These are phyloP conservation scores for Tricholoma bakamatsutake DNA, from an alignment of 768 basidiomycete genomes.

Conservation along the genomic window DNA sequence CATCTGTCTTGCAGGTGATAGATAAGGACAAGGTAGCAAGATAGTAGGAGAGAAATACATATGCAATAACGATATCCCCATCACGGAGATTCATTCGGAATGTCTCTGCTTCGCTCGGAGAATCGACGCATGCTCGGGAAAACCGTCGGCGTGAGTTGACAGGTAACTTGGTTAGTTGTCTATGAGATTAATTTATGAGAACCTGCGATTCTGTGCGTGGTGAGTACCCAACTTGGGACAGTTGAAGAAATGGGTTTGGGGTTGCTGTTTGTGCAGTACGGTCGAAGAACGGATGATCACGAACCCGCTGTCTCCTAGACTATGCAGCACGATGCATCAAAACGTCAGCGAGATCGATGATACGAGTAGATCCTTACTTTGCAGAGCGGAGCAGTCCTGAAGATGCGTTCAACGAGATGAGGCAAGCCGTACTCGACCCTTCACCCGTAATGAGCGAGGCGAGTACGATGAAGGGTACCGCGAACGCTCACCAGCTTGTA, in stretches of 20 bases:
- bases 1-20: constrained; percentile 38
- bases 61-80: constrained; percentile 48
- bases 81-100: constrained; percentile 40
- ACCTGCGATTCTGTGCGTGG: constrained; percentile 7
- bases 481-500: constrained; percentile 54
- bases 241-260: constrained; percentile 53
- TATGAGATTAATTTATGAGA: constrained; percentile 22
- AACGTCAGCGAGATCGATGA: neutral
- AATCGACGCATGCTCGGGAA: constrained; percentile 47
- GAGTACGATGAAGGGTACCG: constrained; percentile 9
- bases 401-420: constrained; percentile 68
- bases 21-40: constrained; percentile 16
- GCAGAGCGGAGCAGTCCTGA: constrained; percentile 72
- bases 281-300: constrained; percentile 64
- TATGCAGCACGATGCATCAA: constrained; percentile 19
- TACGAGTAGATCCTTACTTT: constrained; percentile 47
- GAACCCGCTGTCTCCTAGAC: constrained; percentile 78
- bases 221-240: constrained; percentile 40
- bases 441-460: neutral
- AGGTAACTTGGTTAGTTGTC: constrained; percentile 52
- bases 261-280: constrained; percentile 46
- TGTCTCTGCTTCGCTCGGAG: constrained; percentile 40
- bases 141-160: constrained; percentile 36
- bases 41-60: constrained; percentile 24
- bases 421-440: constrained; percentile 85